These are phyloP conservation scores for Trichodelitschia bisporula DNA, from an alignment of 495 filamentous ascomycete species.

Conservation along the genomic window DNA sequence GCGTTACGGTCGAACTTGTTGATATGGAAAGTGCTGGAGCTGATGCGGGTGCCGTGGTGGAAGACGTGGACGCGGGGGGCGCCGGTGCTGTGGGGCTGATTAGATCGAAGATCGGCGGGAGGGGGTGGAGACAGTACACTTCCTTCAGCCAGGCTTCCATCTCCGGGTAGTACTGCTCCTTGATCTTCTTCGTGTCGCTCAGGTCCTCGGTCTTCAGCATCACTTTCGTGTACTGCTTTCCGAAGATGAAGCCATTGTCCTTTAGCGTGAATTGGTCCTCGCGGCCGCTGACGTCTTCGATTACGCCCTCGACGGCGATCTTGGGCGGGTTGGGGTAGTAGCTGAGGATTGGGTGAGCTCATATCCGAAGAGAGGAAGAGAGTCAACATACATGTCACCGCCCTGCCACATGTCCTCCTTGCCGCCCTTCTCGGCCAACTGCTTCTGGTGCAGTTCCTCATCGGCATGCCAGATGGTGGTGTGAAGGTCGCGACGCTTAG, in stretches of 20 bases:
- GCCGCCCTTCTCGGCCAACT: background rate
- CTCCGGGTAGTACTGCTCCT: background rate
- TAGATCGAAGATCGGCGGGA: background rate
- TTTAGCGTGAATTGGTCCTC: background rate
- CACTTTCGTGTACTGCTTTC: background rate
- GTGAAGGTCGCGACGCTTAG: background rate
- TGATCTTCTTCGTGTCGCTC: background rate
- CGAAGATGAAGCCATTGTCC: background rate
- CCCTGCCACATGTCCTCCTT: slow-evolving; percentile 1
- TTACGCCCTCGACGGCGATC: background rate
- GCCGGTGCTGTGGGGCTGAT: background rate
- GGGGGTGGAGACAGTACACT: background rate
- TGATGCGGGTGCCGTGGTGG: background rate
- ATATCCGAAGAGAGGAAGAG: no score
- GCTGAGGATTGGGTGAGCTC: background rate
- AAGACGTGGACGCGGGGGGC: background rate
- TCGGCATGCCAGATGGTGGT: background rate
- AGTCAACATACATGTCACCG: background rate
- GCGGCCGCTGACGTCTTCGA: background rate
- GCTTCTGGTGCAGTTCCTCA: background rate
- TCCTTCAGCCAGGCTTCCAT: background rate
- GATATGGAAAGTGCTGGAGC: background rate
- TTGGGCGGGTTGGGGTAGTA: background rate
- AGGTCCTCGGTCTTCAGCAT: background rate
- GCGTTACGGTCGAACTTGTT: background rate